Base-by-base conservation (phyloP, 768 basidiomycete genomes). In the Mycena vulgaris region DNA sequence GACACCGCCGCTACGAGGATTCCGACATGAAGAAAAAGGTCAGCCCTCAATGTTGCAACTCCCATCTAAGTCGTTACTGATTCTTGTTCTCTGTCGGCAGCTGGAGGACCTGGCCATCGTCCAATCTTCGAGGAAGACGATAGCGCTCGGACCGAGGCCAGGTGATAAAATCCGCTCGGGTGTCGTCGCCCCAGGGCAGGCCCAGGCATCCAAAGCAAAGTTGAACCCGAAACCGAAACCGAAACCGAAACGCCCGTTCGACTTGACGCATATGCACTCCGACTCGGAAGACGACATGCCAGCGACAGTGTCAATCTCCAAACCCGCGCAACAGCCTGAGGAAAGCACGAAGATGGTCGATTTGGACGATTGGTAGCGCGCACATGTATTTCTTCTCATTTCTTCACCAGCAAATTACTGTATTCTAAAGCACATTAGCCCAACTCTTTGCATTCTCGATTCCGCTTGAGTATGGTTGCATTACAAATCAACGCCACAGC, bases 91-190 rank as follows among this genome's bases (percentile, higher is more conserved):
- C n/a, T n/a, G n/a, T n/a, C 27, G 69, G 23, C 66, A 94, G 93
- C 72, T 93, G 56, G 86, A 88, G 33, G 84, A 83, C 0, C 80
- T 95, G 47, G 87, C 89, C 10, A 83, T 86, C 0, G 74, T 89
- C 2, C 89, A 89, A 33, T 76, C 80, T 6, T 83, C 83, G n/a
- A 84, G 87, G 56, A 88, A 83, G 75, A 83, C 83, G 16, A 87
- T 93, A 19, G 78, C 81, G 14, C 86, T 95, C n/a, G 88, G 88
- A 17, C 90, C 90, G 5, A 81, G 87, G 57, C 90, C 91, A 21
- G 92, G 93, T 13, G 84, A 86, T 23, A 89, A 85, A 64, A 84
- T 92, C 62, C 88, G 87, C n/a, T 91, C 90, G 11, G 90, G 89
- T 9, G 90, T 92, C 10, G 75, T 82, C 10, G 75, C 80, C 19